These are phyloP conservation scores for Trichoderma sp. DNA, from an alignment of 2,329 filamentous ascomycete genomes.

Conservation along the genomic window DNA sequence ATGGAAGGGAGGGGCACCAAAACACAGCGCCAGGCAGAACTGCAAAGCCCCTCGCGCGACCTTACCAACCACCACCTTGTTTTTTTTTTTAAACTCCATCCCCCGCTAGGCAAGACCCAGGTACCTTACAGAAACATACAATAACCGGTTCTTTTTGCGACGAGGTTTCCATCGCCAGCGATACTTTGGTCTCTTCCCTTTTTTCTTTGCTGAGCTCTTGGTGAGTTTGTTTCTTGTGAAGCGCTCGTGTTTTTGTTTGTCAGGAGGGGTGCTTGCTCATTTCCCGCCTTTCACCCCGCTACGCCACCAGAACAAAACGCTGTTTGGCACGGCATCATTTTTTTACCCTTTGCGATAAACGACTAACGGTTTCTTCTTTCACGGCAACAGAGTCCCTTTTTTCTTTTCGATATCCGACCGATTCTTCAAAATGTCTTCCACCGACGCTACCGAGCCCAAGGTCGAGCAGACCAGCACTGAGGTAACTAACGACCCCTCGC, in stretches of 20 bases:
- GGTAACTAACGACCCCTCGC: background rate
- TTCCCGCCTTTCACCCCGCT: background rate
- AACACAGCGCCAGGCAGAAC: background rate
- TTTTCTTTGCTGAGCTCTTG: background rate
- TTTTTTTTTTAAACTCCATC: background rate
- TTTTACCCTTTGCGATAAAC: background rate
- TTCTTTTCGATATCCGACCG: slow-evolving; percentile 9
- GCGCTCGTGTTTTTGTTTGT: background rate
- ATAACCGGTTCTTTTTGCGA: background rate
- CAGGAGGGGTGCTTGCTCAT: background rate
- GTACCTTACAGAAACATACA: background rate
- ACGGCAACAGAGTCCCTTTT: background rate
- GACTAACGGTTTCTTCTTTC: background rate
- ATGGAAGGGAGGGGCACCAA: background rate
- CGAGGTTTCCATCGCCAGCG: background rate
- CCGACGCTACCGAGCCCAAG: slow-evolving; percentile 54
- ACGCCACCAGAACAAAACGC: background rate
- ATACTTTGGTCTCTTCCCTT: background rate
- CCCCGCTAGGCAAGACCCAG: slow-evolving; percentile 1
- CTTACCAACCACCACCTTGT: background rate
- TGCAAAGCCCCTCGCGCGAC: background rate
- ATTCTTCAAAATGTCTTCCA: slow-evolving; percentile 44
- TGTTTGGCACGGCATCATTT: background rate
- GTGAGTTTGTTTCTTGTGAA: background rate
- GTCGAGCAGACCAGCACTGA: slow-evolving; percentile 42